Evolutionary conservation across 345 rosid species (phyloP).

Genomic region (Eucalyptus curtisii): DNA sequence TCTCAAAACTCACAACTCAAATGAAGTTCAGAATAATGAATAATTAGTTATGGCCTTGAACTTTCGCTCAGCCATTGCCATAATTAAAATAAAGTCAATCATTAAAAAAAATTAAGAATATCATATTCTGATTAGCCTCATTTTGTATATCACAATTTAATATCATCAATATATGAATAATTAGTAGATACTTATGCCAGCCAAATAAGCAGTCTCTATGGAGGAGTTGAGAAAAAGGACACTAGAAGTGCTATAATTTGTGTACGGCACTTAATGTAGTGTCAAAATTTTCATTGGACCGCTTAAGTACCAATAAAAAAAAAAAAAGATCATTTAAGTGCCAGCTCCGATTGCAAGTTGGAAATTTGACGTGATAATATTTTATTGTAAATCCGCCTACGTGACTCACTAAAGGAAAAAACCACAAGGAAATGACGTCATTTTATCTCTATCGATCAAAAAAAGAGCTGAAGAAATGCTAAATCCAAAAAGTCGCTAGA

Average conservation of each 20-base stretch:
- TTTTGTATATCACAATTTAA: background rate
- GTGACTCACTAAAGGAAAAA: background rate
- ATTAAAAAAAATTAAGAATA: background rate
- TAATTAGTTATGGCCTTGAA: background rate
- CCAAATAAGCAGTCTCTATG: background rate
- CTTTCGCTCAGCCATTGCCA: background rate
- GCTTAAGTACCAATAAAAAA: background rate
- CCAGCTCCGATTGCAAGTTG: fast-evolving
- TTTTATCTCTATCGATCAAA: background rate
- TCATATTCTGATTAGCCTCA: background rate
- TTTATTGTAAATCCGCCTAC: background rate
- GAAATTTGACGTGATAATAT: fast-evolving
- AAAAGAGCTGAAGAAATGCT: background rate
- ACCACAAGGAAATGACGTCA: fast-evolving
- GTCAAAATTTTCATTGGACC: background rate
- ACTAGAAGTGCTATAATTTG: background rate
- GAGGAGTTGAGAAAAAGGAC: background rate
- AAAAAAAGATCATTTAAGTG: background rate
- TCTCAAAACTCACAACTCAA: background rate
- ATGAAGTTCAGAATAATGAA: background rate
- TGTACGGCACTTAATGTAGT: background rate
- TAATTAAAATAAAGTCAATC: background rate
- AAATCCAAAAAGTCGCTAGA: background rate
- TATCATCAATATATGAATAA: background rate
- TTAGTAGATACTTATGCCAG: background rate